Percentiles rank a stretch among this genome's conserved stretches.
These are phyloP conservation scores for Paraconiothyrium brasiliense DNA, from an alignment of 2,329 filamentous ascomycete species.

Conservation along the genomic window DNA sequence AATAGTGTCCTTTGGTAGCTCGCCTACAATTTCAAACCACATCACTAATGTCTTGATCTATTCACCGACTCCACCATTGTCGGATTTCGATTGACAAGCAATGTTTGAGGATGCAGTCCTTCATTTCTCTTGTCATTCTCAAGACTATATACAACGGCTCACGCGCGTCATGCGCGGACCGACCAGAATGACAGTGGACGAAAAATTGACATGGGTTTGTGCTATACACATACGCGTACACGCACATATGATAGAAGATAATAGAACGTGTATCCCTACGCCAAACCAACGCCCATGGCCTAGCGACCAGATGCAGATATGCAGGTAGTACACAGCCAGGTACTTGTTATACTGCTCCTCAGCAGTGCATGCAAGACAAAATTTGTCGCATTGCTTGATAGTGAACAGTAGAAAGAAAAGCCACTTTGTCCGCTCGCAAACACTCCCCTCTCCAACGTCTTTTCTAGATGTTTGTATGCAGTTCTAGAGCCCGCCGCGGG, in stretches of 20 bases:
- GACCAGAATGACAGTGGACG: neutral
- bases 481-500: neutral
- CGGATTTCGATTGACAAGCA: too few species aligned
- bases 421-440: neutral
- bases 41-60: too few species aligned
- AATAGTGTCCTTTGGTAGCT: too few species aligned
- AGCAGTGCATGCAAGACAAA: slow-evolving; percentile 24
- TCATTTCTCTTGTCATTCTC: neutral
- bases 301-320: slow-evolving; percentile 13
- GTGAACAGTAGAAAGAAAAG: slow-evolving; percentile 14
- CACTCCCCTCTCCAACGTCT: slow-evolving; percentile 15
- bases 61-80: too few species aligned
- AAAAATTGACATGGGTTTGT: neutral
- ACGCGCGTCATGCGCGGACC: neutral
- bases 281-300: slow-evolving; percentile 10
- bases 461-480: slow-evolving; percentile 21
- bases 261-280: slow-evolving; percentile 4
- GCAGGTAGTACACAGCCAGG: slow-evolving; percentile 15
- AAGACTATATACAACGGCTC: slow-evolving; percentile 8
- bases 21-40: too few species aligned
- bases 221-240: neutral
- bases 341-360: slow-evolving; percentile 33
- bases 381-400: slow-evolving; percentile 13
- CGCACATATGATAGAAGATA: neutral
- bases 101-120: too few species aligned